Evolutionary conservation across 768 basidiomycete species (phyloP), one percentile per base, ranked within the genome.

Genomic region (Tulasnella sp.): DNA sequence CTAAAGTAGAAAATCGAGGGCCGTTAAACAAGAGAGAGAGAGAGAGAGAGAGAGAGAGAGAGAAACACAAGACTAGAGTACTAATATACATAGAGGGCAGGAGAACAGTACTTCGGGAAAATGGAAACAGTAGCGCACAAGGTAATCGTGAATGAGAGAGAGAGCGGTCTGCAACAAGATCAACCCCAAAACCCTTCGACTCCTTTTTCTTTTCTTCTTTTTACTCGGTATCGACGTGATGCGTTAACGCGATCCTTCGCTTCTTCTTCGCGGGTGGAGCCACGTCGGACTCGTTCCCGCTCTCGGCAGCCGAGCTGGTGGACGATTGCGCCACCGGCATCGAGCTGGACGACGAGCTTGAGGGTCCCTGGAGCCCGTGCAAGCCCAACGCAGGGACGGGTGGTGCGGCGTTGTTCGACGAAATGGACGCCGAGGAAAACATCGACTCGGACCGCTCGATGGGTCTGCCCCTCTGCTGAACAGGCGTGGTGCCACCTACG

Each of bases 201-300:
- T n/a, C n/a, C n/a, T n/a, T n/a, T n/a, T 48, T 20, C 14, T 14
- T 14, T 7, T 24, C 22, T n/a, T 31, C 3, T 60, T 60, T 60
- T 60, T 31, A 60, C 24, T 60, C 58, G 58, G 58, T 60, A 60
- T 78, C 77, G 20, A 40, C 58, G 37, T 82, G 83, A 80, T 84
- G 83, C 50, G 72, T 81, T 83, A 95, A 87, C 48, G 90, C 93
- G n/a, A 95, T 91, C 34, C 94, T 89, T 79, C 94, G 89, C 86
- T 94, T 96, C 86, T 96, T 96, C 89, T 94, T 96, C 8, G 93
- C 93, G 3, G 93, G 94, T 81, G 91, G 92, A 5, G 84, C 81
- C 28, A 64, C 81, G 41, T 83, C 85, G 31, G 84, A 86, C 20
- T 80, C 58, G 58, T 60, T 60, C 14, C 58, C 58, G 24, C 58